Conservation (phyloP, 495 filamentous ascomycete species). For the Trichodelitschia bisporula region DNA sequence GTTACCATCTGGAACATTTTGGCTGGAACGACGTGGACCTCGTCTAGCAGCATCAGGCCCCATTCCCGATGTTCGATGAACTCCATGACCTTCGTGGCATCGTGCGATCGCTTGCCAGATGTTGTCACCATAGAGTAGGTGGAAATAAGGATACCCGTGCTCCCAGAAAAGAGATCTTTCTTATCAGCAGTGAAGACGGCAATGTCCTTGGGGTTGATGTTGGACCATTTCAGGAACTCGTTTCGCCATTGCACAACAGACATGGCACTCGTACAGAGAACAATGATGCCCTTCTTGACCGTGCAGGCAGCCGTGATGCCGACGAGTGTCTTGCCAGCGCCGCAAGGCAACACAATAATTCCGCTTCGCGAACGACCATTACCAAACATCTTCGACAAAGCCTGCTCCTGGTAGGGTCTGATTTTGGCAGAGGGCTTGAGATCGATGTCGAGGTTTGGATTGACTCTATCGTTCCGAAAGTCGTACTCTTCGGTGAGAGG, state of each 20-base stretch:
- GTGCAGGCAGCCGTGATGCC: slow-evolving; percentile 94
- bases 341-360: slow-evolving; percentile 92
- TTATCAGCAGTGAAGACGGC: slow-evolving; percentile 86
- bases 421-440: slow-evolving; percentile 64
- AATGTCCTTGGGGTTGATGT: slow-evolving; percentile 81
- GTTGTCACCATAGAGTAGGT: slow-evolving; percentile 98
- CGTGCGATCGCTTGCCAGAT: slow-evolving; percentile 61
- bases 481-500: slow-evolving; percentile 94
- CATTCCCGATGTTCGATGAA: slow-evolving; percentile 81
- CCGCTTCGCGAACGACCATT: slow-evolving; percentile 92
- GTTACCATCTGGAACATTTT: slow-evolving; percentile 89
- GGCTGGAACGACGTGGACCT: slow-evolving; percentile 94
- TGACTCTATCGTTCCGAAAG: slow-evolving; percentile 78
- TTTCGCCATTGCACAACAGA: slow-evolving; percentile 92
- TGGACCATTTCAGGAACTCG: slow-evolving; percentile 94
- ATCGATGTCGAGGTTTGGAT: slow-evolving; percentile 80
- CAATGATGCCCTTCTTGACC: slow-evolving; percentile 85
- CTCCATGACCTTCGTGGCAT: slow-evolving; percentile 95
- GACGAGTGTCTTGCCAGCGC: slow-evolving; percentile 90
- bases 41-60: slow-evolving; percentile 94
- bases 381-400: slow-evolving; percentile 95
- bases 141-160: slow-evolving; percentile 85
- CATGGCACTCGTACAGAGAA: slow-evolving; percentile 93
- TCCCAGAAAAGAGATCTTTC: slow-evolving; percentile 71
- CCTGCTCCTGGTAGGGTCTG: slow-evolving; percentile 86